Evolutionary conservation across 306 rosid genomes (phyloP).

Genomic region (Acacia confusa): DNA sequence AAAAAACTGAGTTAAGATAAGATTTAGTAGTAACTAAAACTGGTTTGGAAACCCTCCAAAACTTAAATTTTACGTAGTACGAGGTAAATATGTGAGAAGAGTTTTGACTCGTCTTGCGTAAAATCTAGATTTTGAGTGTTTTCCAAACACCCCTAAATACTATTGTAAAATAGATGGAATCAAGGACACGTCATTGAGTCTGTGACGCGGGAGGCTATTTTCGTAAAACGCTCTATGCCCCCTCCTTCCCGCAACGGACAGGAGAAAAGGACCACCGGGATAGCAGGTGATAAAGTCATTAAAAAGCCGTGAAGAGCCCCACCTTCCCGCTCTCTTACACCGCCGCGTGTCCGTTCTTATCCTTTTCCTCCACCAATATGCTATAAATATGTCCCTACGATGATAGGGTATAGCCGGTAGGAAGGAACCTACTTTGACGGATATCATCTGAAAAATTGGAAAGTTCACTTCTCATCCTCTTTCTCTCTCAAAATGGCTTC

Average conservation of each 20-base stretch:
- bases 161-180: background rate
- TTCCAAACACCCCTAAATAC: no score
- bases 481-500: constrained; percentile 49
- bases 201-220: background rate
- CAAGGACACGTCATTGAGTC: background rate
- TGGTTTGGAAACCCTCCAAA: no score
- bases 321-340: background rate
- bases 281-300: constrained; percentile 21
- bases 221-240: background rate
- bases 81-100: no score
- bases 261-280: background rate
- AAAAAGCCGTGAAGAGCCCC: constrained; percentile 34
- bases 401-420: background rate
- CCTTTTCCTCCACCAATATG: constrained; percentile 37
- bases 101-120: no score
- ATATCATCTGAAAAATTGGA: background rate
- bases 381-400: constrained; percentile 31
- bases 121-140: no score
- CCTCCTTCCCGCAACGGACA: background rate
- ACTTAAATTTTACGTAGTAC: no score
- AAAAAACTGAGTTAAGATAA: no score
- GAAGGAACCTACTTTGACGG: background rate
- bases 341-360: constrained; percentile 64
- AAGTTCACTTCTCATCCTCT: background rate
- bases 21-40: background rate